Evolutionary conservation across 805 yeast species (phyloP), one percentile per base, ranked within the genome.

Genomic region (Saccharomycopsis javanensis): DNA sequence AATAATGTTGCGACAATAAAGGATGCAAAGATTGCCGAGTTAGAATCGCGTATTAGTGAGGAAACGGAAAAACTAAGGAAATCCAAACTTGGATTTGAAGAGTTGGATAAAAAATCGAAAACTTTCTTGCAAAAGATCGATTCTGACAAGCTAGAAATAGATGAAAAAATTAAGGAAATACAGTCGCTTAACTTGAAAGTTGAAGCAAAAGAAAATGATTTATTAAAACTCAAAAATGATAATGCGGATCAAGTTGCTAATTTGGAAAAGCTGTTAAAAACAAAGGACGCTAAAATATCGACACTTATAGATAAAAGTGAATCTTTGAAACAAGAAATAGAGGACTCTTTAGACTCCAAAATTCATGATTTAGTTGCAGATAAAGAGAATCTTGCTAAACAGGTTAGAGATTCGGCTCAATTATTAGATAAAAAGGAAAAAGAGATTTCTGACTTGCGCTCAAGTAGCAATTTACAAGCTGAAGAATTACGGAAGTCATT

Each of bases 221-320:
- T 30, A 2, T 11, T 30, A n/a, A 42, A 25, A 20, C 15, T 38
- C 52, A 51, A 20, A 25, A 20, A 20, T 20, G 48, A 42, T 20
- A 20, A 11, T 42, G 56, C 33, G 25, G 16, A 15, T 7, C 28
- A 50, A 20, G 13, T 52, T n/a, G 33, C 54, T 35, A 56, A 57
- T 20, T 46, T 53, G 31, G 50, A 53, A 54, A 35, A 18, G 4
- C 8, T 16, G 15, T 18, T 53, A n/a, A 6, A 42, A 18, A 38
- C 25, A 16, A 52, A 35, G 37, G 48, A 34, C 15, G 35, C n/a
- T 6, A 35, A 35, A 15, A 25, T 52, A 23, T 27, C 31, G 2
- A 16, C 20, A 16, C 45, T 50, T 15, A 48, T 28, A 16, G 13
- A 25, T 7, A 46, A 54, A 10, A 27, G 35, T 34, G 27, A 51